Percentiles rank a stretch among this genome's conserved stretches.
These are phyloP conservation scores for Cryptococcus deneoformans DNA, from an alignment of 1,284 basidiomycete genomes.

Conservation along the genomic window DNA sequence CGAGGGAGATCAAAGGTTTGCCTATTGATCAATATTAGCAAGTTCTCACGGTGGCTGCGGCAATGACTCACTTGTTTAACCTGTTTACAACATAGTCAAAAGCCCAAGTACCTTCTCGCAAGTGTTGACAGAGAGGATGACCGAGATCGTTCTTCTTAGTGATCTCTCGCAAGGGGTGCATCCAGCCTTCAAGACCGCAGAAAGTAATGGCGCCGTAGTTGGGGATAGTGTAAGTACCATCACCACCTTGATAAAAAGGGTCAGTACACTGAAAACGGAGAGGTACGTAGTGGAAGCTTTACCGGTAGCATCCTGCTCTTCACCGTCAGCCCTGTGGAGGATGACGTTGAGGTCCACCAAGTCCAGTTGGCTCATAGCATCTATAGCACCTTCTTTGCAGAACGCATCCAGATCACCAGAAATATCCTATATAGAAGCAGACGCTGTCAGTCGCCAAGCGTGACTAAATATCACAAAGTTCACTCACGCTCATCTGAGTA, in stretches of 20 bases:
- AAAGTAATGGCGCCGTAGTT: conserved; percentile 71
- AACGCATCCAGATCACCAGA: conserved; percentile 67
- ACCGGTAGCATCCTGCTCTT: conserved; percentile 81
- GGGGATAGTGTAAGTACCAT: conserved; percentile 76
- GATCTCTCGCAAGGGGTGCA: conserved; percentile 76
- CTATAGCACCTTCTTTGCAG: conserved; percentile 64
- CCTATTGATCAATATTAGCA: conserved; percentile 51
- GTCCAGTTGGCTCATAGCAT: conserved; percentile 70
- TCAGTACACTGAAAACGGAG: too few relatives aligned
- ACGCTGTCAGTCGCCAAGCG: not conserved
- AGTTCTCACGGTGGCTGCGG: not conserved
- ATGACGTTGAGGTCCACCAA: conserved; percentile 83
- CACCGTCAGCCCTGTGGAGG: conserved; percentile 78
- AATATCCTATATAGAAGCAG: conserved; percentile 36
- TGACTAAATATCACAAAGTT: not conserved
- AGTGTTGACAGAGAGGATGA: conserved; percentile 79
- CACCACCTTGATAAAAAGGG: conserved; percentile 31
- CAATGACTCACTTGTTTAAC: conserved; percentile 62
- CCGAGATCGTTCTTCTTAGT: conserved; percentile 88
- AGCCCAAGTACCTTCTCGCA: conserved; percentile 84
- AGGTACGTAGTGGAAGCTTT: not conserved
- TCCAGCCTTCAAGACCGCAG: conserved; percentile 94
- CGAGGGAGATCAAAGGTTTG: conserved; percentile 66
- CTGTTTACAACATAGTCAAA: conserved; percentile 76
- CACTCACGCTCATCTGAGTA: conserved; percentile 63